phyloP scores from a whole-genome alignment of 805 yeast species.

The Schwanniomyces polymorphus region DNA sequence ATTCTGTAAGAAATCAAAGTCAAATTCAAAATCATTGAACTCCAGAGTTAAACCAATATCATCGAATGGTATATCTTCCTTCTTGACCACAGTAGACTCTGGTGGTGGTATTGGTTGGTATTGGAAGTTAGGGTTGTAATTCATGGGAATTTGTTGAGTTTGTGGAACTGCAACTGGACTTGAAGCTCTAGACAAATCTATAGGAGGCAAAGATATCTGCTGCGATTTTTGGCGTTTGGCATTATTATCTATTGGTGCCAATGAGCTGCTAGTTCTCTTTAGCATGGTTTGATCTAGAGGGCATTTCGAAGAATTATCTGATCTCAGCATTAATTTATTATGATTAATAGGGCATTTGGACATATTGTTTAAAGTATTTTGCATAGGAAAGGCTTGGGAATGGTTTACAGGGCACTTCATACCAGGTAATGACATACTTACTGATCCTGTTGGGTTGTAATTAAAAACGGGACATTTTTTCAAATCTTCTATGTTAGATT shows the following conservation, averaged over 20 bases:
- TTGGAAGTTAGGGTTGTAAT: neutral
- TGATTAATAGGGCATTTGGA: constrained; percentile 5
- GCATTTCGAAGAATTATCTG: constrained; percentile 22
- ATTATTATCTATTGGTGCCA: constrained; percentile 16
- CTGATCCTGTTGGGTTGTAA: constrained; percentile 15
- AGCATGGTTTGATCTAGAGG: constrained; percentile 29
- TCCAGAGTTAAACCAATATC: neutral
- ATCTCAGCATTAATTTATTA: neutral
- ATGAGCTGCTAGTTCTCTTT: neutral
- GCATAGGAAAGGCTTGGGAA: neutral
- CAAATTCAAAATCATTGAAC: constrained; percentile 16
- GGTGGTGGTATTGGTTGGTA: neutral
- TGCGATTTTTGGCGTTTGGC: constrained; percentile 1
- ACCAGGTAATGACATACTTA: constrained; percentile 3
- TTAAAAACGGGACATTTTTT: constrained; percentile 23
- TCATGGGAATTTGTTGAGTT: neutral
- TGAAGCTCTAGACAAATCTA: neutral
- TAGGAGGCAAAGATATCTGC: neutral
- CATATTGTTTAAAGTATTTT: neutral
- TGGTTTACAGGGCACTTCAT: constrained; percentile 6
- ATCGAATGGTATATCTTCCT: neutral
- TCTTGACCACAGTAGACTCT: neutral
- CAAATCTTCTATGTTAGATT: neutral
- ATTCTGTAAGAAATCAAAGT: constrained; percentile 30
- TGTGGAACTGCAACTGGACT: neutral